Evolutionary conservation across 108 stramenopile genomes (phyloP).

Genomic region (Hondaea fermentalgiana): DNA sequence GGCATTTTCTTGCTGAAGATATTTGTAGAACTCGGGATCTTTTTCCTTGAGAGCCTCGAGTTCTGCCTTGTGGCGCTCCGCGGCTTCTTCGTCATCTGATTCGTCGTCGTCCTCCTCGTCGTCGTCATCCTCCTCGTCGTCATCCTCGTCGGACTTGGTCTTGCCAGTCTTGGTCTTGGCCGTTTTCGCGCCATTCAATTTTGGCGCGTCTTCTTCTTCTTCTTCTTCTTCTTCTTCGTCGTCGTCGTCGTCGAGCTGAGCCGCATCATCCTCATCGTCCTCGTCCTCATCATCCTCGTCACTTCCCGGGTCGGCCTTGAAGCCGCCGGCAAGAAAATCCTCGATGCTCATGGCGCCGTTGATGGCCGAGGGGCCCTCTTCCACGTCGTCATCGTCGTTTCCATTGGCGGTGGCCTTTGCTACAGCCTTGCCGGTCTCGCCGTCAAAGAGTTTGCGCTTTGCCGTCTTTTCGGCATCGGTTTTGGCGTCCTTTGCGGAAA

Average conservation of each 20-base stretch:
- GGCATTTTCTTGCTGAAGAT: slow-evolving; percentile 70
- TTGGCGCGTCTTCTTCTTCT: too few relatives aligned
- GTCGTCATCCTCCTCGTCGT: neutral
- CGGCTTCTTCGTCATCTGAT: slow-evolving; percentile 27
- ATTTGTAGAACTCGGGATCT: slow-evolving; percentile 81
- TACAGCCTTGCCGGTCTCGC: neutral
- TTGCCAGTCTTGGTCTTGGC: too few relatives aligned
- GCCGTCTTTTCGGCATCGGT: neutral
- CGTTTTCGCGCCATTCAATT: too few relatives aligned
- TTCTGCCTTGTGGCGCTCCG: slow-evolving; percentile 61
- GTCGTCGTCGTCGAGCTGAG: neutral
- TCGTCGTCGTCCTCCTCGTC: neutral
- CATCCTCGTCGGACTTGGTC: too few relatives aligned
- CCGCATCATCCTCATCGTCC: neutral
- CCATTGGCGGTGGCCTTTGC: neutral
- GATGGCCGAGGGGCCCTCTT: neutral
- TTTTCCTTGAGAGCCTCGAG: slow-evolving; percentile 61
- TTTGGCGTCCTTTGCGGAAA: neutral
- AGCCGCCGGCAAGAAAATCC: neutral
- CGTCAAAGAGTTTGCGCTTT: neutral
- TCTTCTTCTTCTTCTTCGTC: too few relatives aligned
- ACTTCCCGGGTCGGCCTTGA: neutral
- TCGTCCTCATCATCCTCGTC: neutral
- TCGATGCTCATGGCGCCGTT: slow-evolving; percentile 16
- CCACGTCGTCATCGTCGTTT: neutral